Base-by-base conservation (phyloP, 1,139 yeast genomes). In the Yamadazyma jaroonii region DNA sequence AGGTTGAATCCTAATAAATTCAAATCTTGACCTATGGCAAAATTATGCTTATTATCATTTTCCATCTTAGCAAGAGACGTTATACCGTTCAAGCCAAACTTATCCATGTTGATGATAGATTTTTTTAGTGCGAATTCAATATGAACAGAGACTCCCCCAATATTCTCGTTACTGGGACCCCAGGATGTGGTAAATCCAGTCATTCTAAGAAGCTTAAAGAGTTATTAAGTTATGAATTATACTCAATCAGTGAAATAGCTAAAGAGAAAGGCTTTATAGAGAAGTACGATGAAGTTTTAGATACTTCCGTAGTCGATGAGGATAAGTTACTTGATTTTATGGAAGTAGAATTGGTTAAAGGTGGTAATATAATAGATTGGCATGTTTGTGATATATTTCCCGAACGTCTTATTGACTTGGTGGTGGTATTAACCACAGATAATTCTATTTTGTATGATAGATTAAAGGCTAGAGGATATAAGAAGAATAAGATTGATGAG, bases 361-460 rank as follows among this genome's bases (percentile, higher is more conserved):
- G 99, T n/a, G 96, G 95, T 1, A 70, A 76, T 21, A 68, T 92
- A 17, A 73, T 92, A 15, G 99, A 92, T 62, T 94, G 98, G 98
- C 99, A 92, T 58, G 92, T 92, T 36, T 89, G 96, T 61, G 98
- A 92, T 52, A 76, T 88, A 14, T 92, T 92, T 56, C 98, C 98
- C 0, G 97, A 89, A 57, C 69, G 95, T 48, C 74, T 89, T 56
- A 85, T 94, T 35, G 99, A 92, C 58, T 72, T 92, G 43, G 97
- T 92, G 7, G 85, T 89, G 29, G 98, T 94, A 1, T 71, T 92
- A 38, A 71, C 94, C 47, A 81, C 95, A 22, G 84, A 85, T 49
- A 88, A 86, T 52, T 67, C 81, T 5, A 58, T 71, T 1, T 72
- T 94, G 29, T 84, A 74, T 57, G 96, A 88, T 43, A 71, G 99